Evolutionary conservation across 2,329 filamentous ascomycete genomes (phyloP), one percentile per base, ranked within the genome.

Genomic region (Neonectria neomacrospora): DNA sequence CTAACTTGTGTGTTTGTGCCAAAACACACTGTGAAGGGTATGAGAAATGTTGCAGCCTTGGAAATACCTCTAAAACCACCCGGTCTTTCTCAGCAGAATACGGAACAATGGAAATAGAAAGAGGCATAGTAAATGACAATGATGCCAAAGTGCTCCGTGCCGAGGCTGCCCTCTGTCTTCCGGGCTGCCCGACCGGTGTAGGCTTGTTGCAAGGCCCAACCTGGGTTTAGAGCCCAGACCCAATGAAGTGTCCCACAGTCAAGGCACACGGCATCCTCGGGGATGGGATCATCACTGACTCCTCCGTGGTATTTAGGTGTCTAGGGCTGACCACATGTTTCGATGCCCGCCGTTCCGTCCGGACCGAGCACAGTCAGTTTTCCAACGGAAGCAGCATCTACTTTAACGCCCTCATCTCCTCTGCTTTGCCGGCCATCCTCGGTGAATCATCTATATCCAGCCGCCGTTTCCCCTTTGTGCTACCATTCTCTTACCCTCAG

Each of bases 241-340:
- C 11, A 14, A 41, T 41, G 41, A 50, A 39, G 30, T 9, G 20
- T 41, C 30, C 34, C 6, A 47, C 16, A 45, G 39, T 28, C 30
- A 47, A 54, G n/a, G 18, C 41, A 16, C 16, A 63, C 70, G 69
- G 70, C 54, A 72, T 51, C 54, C 42, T 72, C 70, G 70, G 69
- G 23, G 42, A 58, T 45, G 64, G 51, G 18, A 34, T 54, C 26
- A 39, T 26, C 55, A 26, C 42, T 44, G 32, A 55, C 51, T 41
- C 50, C 55, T 45, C 52, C 34, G 54, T 41, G 22, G 57, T 45
- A 53, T 60, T 68, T 50, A 14, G 56, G 55, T 52, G 48, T 57
- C 62, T 45, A 58, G 58, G 54, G 56, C 64, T 61, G 60, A 54
- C 50, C 32, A 51, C 52, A 64, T 51, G 52, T 41, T 66, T 60